These are phyloP conservation scores for rapeseed (Brassica napus) DNA, from an alignment of 345 rosid genomes.

Conservation along the genomic window Da-Ae NC_063448.1:7002501-7003000, in stretches of 20 bases:
- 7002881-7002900: conserved; percentile 37
- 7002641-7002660: neutral
- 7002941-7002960: conserved; percentile 53
- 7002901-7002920: conserved; percentile 58
- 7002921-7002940: conserved; percentile 43
- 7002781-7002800: neutral
- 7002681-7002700: neutral
- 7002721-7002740: conserved; percentile 30
- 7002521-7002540: neutral
- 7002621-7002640: neutral
- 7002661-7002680: neutral
- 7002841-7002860: conserved; percentile 13
- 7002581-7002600: neutral
- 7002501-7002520: neutral
- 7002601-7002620: conserved; percentile 3
- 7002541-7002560: neutral
- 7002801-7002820: conserved; percentile 16
- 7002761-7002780: neutral
- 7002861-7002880: conserved; percentile 38
- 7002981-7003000: conserved; percentile 24
- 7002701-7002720: conserved; percentile 8
- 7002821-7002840: conserved; percentile 9
- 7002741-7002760: conserved; percentile 9
- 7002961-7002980: conserved; percentile 22
- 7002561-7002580: neutral